phyloP scores from a whole-genome alignment of 345 rosid genomes.

The Aurinia saxatilis region DNA sequence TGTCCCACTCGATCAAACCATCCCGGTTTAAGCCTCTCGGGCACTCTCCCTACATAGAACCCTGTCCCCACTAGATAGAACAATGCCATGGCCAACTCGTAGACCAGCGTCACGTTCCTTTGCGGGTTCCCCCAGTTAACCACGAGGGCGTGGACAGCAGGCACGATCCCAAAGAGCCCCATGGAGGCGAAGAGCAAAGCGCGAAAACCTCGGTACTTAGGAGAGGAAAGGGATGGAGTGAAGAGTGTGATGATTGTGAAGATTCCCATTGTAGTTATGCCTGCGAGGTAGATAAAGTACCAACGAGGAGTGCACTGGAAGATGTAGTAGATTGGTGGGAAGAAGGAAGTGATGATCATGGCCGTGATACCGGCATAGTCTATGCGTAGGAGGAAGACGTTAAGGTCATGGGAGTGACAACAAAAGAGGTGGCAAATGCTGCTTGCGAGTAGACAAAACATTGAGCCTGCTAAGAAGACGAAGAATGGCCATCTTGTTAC shows the following conservation, averaged over 20 bases:
- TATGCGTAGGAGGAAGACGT: conserved; percentile 48
- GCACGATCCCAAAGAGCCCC: conserved; percentile 73
- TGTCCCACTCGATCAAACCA: conserved; percentile 83
- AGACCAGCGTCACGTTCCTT: conserved; percentile 43
- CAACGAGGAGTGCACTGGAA: conserved; percentile 76
- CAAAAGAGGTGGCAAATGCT: conserved; percentile 81
- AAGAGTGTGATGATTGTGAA: conserved; percentile 67
- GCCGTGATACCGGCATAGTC: conserved; percentile 68
- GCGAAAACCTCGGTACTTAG: conserved; percentile 51
- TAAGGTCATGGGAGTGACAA: conserved; percentile 64
- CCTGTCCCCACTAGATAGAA: conserved; percentile 68
- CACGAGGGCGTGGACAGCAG: conserved; percentile 50
- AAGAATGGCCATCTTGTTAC: conserved; percentile 78
- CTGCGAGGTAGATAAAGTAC: conserved; percentile 68
- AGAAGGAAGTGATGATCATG: conserved; percentile 93
- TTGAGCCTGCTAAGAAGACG: conserved; percentile 69
- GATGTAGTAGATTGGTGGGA: conserved; percentile 81
- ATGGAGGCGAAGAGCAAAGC: conserved; percentile 67
- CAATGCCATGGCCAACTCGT: conserved; percentile 69
- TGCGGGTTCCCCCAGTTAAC: conserved; percentile 78
- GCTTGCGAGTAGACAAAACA: conserved; percentile 81
- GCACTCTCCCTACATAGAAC: conserved; percentile 65
- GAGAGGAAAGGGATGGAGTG: conserved; percentile 52
- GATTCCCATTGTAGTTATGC: conserved; percentile 64
- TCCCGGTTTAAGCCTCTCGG: conserved; percentile 78